Conservation (phyloP, 225 moss, liverwort and hornwort genomes). For the Polytrichum formosum region DNA sequence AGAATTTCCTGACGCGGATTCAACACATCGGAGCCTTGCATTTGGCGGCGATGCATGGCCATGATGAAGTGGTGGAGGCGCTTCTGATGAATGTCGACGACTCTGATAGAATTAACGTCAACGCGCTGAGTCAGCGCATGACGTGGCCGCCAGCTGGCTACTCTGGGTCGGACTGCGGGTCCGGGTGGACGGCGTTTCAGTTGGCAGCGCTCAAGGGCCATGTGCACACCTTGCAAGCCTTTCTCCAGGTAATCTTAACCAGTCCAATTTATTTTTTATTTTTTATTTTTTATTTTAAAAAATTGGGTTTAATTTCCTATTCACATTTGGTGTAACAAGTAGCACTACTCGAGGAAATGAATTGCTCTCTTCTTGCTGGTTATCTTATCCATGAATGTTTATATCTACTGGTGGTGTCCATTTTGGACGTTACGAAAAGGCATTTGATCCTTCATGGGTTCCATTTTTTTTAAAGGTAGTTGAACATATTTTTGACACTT, state of each 20-base stretch:
- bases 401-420: no score
- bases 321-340: no score
- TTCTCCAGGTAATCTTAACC: neutral
- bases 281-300: no score
- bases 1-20: neutral
- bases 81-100: neutral
- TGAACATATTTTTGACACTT: no score
- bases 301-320: no score
- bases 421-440: no score
- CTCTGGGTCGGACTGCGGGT: neutral
- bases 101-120: no score
- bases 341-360: no score
- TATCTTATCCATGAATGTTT: no score
- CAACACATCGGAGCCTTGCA: neutral
- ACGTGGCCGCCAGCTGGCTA: neutral
- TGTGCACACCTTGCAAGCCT: neutral
- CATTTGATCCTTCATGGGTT: no score
- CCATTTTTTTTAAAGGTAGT: no score
- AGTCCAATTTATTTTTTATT: neutral
- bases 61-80: neutral
- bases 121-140: neutral
- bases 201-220: neutral
- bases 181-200: neutral
- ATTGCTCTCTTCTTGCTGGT: no score
- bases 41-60: slow-evolving; percentile 3